Base-by-base conservation (phyloP, 2,329 filamentous ascomycete genomes). In the Chrysoporthe cubensis region DNA sequence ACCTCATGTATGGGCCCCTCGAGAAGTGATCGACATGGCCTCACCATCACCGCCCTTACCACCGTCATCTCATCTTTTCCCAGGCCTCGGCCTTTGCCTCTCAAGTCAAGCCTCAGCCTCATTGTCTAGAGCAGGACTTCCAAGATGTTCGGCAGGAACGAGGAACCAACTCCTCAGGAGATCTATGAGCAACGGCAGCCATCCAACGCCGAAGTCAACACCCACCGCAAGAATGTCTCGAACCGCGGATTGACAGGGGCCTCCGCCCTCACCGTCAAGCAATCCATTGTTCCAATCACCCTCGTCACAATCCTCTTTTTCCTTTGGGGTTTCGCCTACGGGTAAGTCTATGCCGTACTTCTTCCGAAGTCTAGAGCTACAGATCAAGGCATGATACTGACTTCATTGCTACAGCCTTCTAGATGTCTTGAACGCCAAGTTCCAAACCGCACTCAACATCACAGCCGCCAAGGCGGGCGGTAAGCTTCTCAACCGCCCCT, bases 261-360 rank as follows among this genome's bases (percentile, higher is more conserved):
- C 43, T 73, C 72, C 8, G 69, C 72, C 68, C 46, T 69, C 46
- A 69, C 67, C 11, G 67, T 69, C 50, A 67, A 37, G 18, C 67
- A 69, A 14, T 64, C 69, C 0, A 70, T 66, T 16, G 21, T 76
- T 71, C 81, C 81, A 4, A 74, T 83, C 62, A 74, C 76, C 8
- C 74, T 80, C 37, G 83, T 85, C 26, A 85, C 83, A 0, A 77
- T 82, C 34, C 74, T 85, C 16, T 84, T 84, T 74, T 84, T 84
- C 72, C 76, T 87, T 65, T 87, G 85, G 85, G 84, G 79, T 0
- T 82, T 83, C 65, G 79, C 80, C 16, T 69, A 69, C 32, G 67
- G 26, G 26, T 26, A 26, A 26, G 26, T 26, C 26, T 26, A 26
- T 26, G 26, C 26, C 26, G 2, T 26, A 26, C 26, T 26, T 26